Evolutionary conservation across 768 basidiomycete species (phyloP).

Genomic region (Rossbeevera mucosa): DNA sequence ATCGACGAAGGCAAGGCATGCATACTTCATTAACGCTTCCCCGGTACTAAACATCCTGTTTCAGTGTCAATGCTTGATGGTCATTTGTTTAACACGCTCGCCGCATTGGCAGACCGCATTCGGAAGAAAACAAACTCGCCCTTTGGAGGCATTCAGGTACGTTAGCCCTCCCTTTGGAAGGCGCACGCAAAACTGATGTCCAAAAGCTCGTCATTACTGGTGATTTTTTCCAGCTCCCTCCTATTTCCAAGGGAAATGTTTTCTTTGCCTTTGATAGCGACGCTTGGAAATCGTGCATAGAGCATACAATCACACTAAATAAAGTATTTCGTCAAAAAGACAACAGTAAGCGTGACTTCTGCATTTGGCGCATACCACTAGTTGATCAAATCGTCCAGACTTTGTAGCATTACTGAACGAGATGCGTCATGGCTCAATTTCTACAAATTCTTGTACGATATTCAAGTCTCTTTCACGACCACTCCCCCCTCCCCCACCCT

Average conservation of each 20-base stretch:
- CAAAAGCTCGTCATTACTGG: slow-evolving; percentile 48
- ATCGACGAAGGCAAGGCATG: slow-evolving; percentile 55
- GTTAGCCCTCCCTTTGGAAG: neutral
- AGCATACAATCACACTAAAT: slow-evolving; percentile 58
- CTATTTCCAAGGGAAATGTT: slow-evolving; percentile 41
- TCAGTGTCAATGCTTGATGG: slow-evolving; percentile 72
- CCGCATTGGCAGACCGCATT: slow-evolving; percentile 45
- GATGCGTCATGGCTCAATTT: slow-evolving; percentile 59
- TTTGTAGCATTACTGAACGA: slow-evolving; percentile 75
- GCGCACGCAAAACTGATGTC: neutral
- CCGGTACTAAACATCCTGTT: neutral
- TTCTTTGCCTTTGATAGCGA: slow-evolving; percentile 67
- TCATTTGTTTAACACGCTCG: slow-evolving; percentile 54
- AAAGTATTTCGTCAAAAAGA: slow-evolving; percentile 79
- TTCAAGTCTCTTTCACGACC: slow-evolving; percentile 44
- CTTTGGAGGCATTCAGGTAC: slow-evolving; percentile 65
- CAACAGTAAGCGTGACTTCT: slow-evolving; percentile 39
- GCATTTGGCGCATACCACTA: neutral
- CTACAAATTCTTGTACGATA: slow-evolving; percentile 38
- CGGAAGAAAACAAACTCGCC: slow-evolving; percentile 47
- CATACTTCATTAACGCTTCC: neutral
- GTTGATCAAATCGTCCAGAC: slow-evolving; percentile 32
- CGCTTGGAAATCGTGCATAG: slow-evolving; percentile 40
- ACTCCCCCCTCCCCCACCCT: slow-evolving; percentile 20
- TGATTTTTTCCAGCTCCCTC: slow-evolving; percentile 59